A percentile compares a stretch with the other conserved stretches of the same genome.
phyloP scores from a whole-genome alignment of 2,329 filamentous ascomycete genomes.

The Lecanicillium sp. region DNA sequence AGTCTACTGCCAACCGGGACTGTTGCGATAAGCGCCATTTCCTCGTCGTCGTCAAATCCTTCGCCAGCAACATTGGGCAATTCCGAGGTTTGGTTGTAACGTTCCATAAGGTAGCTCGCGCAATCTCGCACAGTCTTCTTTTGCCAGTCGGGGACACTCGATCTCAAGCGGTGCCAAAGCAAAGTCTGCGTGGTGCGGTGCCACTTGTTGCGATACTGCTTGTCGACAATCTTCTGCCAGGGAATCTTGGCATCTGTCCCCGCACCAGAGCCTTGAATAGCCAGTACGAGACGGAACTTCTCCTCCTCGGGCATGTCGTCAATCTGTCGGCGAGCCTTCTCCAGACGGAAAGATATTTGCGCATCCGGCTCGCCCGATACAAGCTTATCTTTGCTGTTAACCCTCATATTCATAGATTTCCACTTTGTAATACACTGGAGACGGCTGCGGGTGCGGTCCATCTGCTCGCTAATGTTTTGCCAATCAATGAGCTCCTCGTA shows the following conservation, averaged over 20 bases:
- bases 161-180: conserved; percentile 30
- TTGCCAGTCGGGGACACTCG: conserved; percentile 23
- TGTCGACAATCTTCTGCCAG: conserved; percentile 38
- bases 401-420: conserved; percentile 37
- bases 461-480: conserved; percentile 53
- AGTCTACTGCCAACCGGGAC: background rate
- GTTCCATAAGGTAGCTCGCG: conserved; percentile 25
- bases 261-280: conserved; percentile 33
- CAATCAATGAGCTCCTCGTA: conserved; percentile 56
- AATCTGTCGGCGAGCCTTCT: conserved; percentile 34
- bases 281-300: conserved; percentile 34
- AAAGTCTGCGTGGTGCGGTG: conserved; percentile 28
- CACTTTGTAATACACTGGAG: conserved; percentile 65
- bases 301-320: conserved; percentile 34
- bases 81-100: conserved; percentile 24
- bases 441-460: conserved; percentile 54
- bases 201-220: conserved; percentile 30
- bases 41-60: conserved; percentile 22
- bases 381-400: conserved; percentile 23
- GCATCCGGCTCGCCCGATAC: conserved; percentile 23
- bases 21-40: conserved; percentile 20
- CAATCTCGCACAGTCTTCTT: conserved; percentile 24
- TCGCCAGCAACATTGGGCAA: conserved; percentile 24
- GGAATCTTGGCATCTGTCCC: conserved; percentile 38
- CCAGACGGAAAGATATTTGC: conserved; percentile 32